These are phyloP conservation scores for Talaromyces sp. DNA, from an alignment of 2,329 filamentous ascomycete genomes.

Conservation along the genomic window DNA sequence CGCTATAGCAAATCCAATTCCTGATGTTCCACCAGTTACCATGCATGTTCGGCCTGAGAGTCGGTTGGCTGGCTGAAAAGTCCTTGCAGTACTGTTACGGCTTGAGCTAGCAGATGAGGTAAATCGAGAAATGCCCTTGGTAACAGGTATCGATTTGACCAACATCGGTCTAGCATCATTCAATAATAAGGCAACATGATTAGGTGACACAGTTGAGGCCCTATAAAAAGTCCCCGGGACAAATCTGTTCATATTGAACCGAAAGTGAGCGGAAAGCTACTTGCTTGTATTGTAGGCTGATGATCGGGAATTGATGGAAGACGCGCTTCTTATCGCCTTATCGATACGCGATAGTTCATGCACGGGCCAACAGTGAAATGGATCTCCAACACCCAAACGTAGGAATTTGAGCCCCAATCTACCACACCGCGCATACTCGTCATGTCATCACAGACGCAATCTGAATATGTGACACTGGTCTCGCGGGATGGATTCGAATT, in stretches of 20 bases:
- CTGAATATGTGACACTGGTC: constrained; percentile 65
- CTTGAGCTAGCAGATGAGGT: constrained; percentile 15
- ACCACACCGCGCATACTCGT: constrained; percentile 15
- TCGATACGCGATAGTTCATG: neutral
- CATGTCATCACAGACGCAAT: constrained; percentile 7
- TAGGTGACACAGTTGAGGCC: too few species aligned
- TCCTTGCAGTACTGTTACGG: neutral
- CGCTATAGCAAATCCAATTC: constrained; percentile 71
- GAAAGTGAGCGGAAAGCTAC: neutral
- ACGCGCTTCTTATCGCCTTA: neutral
- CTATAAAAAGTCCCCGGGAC: neutral
- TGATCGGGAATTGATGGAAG: neutral
- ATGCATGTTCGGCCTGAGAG: constrained; percentile 49
- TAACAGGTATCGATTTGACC: too few species aligned
- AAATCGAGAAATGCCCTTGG: neutral
- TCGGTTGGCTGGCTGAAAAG: constrained; percentile 23
- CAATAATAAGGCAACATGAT: too few species aligned
- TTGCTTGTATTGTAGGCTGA: neutral
- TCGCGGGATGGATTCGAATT: constrained; percentile 68
- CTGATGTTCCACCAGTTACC: constrained; percentile 70
- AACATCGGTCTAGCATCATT: neutral
- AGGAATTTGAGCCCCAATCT: neutral
- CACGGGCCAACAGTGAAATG: constrained; percentile 2
- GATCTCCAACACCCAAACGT: constrained; percentile 2
- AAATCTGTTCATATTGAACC: neutral